These are phyloP conservation scores for Alternaria conjuncta DNA, from an alignment of 2,329 filamentous ascomycete species.

Conservation along the genomic window DNA sequence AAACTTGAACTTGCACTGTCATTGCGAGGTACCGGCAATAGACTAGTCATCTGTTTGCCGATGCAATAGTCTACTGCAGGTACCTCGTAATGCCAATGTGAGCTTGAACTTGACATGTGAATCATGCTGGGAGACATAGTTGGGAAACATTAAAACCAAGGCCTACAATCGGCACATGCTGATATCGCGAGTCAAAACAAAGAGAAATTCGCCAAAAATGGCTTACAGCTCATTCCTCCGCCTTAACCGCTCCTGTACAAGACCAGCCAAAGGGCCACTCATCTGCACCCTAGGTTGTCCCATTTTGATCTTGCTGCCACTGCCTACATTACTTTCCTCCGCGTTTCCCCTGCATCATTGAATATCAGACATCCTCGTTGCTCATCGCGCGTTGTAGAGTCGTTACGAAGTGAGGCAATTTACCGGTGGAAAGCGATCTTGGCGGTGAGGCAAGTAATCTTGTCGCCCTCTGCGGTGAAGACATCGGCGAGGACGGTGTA, in stretches of 20 bases:
- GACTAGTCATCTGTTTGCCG: neutral
- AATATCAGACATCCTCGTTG: slow-evolving; percentile 13
- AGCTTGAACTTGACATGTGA: fast-evolving
- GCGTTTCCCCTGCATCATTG: slow-evolving; percentile 11
- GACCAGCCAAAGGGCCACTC: slow-evolving; percentile 44
- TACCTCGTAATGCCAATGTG: neutral
- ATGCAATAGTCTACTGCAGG: neutral
- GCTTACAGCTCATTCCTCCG: slow-evolving; percentile 42
- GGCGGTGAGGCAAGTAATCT: slow-evolving; percentile 87
- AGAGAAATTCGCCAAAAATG: neutral
- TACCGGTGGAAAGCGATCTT: slow-evolving; percentile 66
- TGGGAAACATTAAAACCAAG: neutral
- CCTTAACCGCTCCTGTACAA: slow-evolving; percentile 38
- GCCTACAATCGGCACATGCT: neutral
- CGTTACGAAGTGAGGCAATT: slow-evolving; percentile 22
- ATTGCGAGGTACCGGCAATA: slow-evolving; percentile 15
- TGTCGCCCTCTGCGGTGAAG: slow-evolving; percentile 71
- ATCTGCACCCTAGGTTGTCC: slow-evolving; percentile 43
- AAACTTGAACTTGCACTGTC: slow-evolving; percentile 19
- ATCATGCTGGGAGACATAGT: neutral
- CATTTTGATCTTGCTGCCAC: slow-evolving; percentile 26
- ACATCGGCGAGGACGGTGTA: slow-evolving; percentile 92
- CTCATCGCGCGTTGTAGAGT: slow-evolving; percentile 17
- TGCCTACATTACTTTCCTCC: slow-evolving; percentile 1
- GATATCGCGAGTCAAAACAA: slow-evolving; percentile 23